Percentiles rank a stretch among this genome's conserved stretches.
Evolutionary conservation across 1,284 basidiomycete genomes (phyloP).

Genomic region (Malassezia dermatis): DNA sequence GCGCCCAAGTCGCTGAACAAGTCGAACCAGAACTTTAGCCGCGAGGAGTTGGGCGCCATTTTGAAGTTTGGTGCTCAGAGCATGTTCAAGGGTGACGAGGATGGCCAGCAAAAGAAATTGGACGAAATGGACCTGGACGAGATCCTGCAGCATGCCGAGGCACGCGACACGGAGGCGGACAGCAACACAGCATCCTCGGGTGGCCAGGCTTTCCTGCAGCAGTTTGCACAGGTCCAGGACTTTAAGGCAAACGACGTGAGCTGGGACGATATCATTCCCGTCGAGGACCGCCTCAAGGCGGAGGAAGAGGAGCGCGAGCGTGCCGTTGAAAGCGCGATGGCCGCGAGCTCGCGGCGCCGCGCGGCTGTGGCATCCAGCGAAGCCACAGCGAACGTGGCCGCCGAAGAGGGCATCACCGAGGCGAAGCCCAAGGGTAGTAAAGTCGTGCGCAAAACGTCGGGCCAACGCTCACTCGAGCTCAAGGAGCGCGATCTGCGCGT

Average conservation of each 20-base stretch:
- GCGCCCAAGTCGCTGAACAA: conserved; percentile 55
- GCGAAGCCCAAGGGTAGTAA: conserved; percentile 53
- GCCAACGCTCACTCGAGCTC: conserved; percentile 85
- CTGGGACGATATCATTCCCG: conserved; percentile 98
- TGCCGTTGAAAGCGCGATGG: conserved; percentile 57
- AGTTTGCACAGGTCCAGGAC: conserved; percentile 91
- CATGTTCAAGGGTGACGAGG: conserved; percentile 97
- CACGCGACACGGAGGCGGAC: conserved; percentile 77
- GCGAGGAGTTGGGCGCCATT: conserved; percentile 95
- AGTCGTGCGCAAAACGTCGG: conserved; percentile 59
- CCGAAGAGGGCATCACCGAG: conserved; percentile 58
- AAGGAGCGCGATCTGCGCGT: conserved; percentile 95
- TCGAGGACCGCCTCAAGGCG: conserved; percentile 75
- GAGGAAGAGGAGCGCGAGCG: conserved; percentile 52
- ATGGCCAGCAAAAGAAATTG: conserved; percentile 83
- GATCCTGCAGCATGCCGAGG: conserved; percentile 90
- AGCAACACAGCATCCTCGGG: conserved; percentile 69
- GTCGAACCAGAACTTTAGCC: conserved; percentile 64
- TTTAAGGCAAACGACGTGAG: conserved; percentile 86
- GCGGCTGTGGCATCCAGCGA: conserved; percentile 11
- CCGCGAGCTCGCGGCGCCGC: conserved; percentile 49
- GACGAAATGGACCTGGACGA: conserved; percentile 99
- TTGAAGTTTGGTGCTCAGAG: conserved; percentile 97
- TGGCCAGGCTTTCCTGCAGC: conserved; percentile 88
- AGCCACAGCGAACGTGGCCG: conserved; percentile 37